Conservation (phyloP, 345 rosid species). For the Sisymbrium altissimum region DNA sequence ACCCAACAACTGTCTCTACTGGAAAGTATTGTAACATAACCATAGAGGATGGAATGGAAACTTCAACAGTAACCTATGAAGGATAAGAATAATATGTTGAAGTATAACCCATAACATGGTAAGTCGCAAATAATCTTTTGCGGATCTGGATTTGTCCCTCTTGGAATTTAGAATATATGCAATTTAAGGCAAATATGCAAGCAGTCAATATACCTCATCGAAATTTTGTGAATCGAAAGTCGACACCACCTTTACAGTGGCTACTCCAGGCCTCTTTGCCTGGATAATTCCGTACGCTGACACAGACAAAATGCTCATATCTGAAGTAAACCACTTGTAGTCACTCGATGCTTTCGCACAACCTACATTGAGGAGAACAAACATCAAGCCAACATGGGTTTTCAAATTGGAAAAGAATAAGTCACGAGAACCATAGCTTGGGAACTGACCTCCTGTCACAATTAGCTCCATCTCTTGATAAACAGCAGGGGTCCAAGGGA, state of each 20-base stretch:
- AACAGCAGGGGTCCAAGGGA: constrained; percentile 80
- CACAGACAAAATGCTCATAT: constrained; percentile 52
- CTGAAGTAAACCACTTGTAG: constrained; percentile 91
- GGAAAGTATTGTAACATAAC: constrained; percentile 76
- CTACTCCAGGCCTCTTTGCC: constrained; percentile 89
- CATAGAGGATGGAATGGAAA: constrained; percentile 71
- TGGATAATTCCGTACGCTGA: constrained; percentile 77
- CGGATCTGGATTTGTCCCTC: neutral
- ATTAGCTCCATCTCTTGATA: constrained; percentile 80
- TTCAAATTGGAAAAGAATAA: constrained; percentile 10
- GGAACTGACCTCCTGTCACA: constrained; percentile 70
- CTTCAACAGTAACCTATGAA: constrained; percentile 70
- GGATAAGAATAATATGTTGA: constrained; percentile 5
- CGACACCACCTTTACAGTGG: constrained; percentile 73
- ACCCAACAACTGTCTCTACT: constrained; percentile 80
- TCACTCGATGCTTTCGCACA: constrained; percentile 77
- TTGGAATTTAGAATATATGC: neutral
- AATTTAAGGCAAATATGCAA: neutral
- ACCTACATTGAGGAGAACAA: constrained; percentile 43
- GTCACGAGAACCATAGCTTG: constrained; percentile 17
- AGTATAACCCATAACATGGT: neutral
- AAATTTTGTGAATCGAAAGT: constrained; percentile 71
- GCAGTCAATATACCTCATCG: constrained; percentile 62
- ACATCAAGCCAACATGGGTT: constrained; percentile 2
- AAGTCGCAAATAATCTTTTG: neutral